Evolutionary conservation across 495 filamentous ascomycete species (phyloP).

Genomic region (Aspergillus wentii): DNA sequence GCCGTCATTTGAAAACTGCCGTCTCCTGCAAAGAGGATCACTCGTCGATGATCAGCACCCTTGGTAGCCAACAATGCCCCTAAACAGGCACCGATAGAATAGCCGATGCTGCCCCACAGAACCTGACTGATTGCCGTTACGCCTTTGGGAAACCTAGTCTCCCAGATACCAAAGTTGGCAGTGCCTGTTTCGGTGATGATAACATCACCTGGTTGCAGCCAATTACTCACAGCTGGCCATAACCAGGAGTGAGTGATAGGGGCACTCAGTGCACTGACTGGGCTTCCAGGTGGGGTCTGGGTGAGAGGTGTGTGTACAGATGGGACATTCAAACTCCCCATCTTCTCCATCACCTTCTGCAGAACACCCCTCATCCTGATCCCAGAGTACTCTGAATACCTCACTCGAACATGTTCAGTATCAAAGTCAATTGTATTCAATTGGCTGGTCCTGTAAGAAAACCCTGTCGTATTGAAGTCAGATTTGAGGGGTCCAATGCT

Average conservation of each 20-base stretch:
- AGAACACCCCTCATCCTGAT: no score
- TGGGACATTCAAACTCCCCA: no score
- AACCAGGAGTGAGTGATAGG: conserved; percentile 76
- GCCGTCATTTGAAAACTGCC: conserved; percentile 80
- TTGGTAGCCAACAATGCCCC: conserved; percentile 68
- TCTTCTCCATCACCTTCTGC: no score
- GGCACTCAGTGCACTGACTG: conserved; percentile 42
- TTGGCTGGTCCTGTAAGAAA: no score
- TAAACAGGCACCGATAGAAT: conserved; percentile 72
- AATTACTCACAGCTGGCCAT: conserved; percentile 78
- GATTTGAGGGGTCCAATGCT: no score
- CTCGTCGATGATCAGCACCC: conserved; percentile 56
- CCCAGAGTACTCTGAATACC: no score
- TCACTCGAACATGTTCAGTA: no score
- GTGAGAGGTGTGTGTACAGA: conserved; percentile 33
- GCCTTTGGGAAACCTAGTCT: conserved; percentile 71
- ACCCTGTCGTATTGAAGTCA: no score
- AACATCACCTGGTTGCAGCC: conserved; percentile 69
- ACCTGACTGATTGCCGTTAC: conserved; percentile 79
- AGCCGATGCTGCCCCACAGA: conserved; percentile 86
- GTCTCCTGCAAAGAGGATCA: conserved; percentile 83
- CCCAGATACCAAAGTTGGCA: conserved; percentile 85
- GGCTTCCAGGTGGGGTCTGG: conserved; percentile 49
- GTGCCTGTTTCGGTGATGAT: conserved; percentile 89
- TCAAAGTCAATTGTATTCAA: no score